A percentile compares a stretch with the other conserved stretches of the same genome.
These are phyloP conservation scores for Phoma sp. DNA, from an alignment of 2,329 filamentous ascomycete species.

Conservation along the genomic window DNA sequence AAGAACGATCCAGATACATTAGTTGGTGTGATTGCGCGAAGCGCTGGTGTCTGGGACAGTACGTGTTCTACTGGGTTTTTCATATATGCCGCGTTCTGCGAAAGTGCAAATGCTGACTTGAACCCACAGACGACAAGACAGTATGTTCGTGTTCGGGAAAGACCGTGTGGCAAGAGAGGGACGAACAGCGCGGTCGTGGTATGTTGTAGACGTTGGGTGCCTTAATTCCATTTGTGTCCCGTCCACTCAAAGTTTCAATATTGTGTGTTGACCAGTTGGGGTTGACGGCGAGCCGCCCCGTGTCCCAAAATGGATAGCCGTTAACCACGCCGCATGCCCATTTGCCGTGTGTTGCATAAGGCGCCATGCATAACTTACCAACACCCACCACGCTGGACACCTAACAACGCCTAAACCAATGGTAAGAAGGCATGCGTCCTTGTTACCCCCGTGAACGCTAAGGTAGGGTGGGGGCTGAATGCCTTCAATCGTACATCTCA, in stretches of 20 bases:
- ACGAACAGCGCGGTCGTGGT: slow-evolving; percentile 85
- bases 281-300: background rate
- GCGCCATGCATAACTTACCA: background rate
- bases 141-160: slow-evolving; percentile 98
- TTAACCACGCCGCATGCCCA: background rate
- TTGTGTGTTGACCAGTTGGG: background rate
- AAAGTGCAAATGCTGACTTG: background rate
- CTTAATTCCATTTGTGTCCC: background rate
- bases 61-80: slow-evolving; percentile 12
- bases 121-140: slow-evolving; percentile 79
- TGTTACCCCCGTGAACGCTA: background rate
- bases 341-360: background rate
- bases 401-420: background rate
- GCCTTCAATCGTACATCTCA: background rate
- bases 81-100: background rate
- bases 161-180: slow-evolving; percentile 96
- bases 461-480: background rate
- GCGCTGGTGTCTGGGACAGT: slow-evolving; percentile 92
- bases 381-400: background rate
- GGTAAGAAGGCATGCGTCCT: background rate
- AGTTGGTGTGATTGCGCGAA: slow-evolving; percentile 91
- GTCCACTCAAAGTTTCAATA: background rate
- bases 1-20: slow-evolving; percentile 81
- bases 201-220: slow-evolving; percentile 70
- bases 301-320: background rate